Percentiles rank a stretch among this genome's conserved stretches.
Conservation (phyloP, 2,329 filamentous ascomycete genomes). For the Penicillium aurantiogriseum region DNA sequence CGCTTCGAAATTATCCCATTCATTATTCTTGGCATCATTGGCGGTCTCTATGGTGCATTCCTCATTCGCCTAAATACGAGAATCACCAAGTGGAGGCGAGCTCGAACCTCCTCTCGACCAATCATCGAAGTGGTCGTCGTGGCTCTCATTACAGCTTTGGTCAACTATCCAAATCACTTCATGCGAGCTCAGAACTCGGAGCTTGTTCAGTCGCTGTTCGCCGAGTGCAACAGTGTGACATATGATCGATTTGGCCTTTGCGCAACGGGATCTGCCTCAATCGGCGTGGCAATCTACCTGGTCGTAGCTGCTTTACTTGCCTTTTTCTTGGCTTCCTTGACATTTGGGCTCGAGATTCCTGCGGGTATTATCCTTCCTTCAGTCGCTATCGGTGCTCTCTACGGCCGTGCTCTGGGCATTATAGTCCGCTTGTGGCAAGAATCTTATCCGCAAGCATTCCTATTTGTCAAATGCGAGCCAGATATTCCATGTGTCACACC, state of each 20-base stretch:
- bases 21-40: conserved; percentile 77
- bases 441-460: conserved; percentile 71
- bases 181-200: conserved; percentile 92
- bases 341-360: conserved; percentile 91
- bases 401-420: conserved; percentile 84
- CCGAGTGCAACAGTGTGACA: conserved; percentile 77
- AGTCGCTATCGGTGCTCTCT: conserved; percentile 90
- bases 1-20: conserved; percentile 92
- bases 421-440: conserved; percentile 84
- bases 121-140: conserved; percentile 77
- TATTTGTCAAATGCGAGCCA: conserved; percentile 78
- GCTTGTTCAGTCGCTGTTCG: conserved; percentile 86
- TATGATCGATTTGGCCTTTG: conserved; percentile 91
- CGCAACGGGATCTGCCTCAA: conserved; percentile 78
- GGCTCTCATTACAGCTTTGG: conserved; percentile 75
- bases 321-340: conserved; percentile 80
- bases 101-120: conserved; percentile 67
- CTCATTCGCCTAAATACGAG: conserved; percentile 95
- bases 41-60: conserved; percentile 89
- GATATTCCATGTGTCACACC: conserved; percentile 87
- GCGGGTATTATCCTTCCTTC: conserved; percentile 94
- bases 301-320: conserved; percentile 79
- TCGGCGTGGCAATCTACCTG: conserved; percentile 77
- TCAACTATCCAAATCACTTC: conserved; percentile 95
- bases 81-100: conserved; percentile 76